Evolutionary conservation across 371 early-diverging fungal genomes (phyloP).

Genomic region (Sanchytrium tribonematis): DNA sequence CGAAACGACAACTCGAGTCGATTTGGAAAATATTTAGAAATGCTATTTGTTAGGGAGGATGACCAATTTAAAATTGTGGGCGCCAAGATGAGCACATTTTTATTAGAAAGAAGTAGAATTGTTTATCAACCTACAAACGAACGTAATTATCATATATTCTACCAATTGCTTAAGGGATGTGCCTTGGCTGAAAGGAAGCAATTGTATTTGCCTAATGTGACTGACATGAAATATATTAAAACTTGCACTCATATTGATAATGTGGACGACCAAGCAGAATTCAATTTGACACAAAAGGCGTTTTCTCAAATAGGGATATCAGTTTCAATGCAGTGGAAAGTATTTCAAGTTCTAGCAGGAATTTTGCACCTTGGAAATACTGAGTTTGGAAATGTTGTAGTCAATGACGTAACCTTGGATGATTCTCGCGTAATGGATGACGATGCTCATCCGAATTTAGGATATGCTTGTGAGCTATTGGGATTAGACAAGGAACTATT

Average conservation of each 20-base stretch:
- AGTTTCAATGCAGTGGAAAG: constrained; percentile 5
- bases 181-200: constrained; percentile 48
- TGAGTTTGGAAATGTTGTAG: constrained; percentile 28
- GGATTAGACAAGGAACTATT: constrained; percentile 41
- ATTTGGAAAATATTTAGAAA: constrained; percentile 95
- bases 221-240: constrained; percentile 48
- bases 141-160: constrained; percentile 97
- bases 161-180: constrained; percentile 71
- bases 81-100: constrained; percentile 81
- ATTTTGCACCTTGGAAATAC: constrained; percentile 76
- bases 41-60: constrained; percentile 19
- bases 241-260: constrained; percentile 53
- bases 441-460: constrained; percentile 19
- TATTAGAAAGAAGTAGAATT: constrained; percentile 90
- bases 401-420: constrained; percentile 15
- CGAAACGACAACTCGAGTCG: constrained; percentile 94
- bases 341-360: constrained; percentile 61
- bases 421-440: constrained; percentile 8
- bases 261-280: constrained; percentile 70
- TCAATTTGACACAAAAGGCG: constrained; percentile 29
- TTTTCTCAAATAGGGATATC: constrained; percentile 7
- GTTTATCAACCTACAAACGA: constrained; percentile 71
- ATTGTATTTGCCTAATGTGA: constrained; percentile 37
- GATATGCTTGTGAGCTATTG: constrained; percentile 32
- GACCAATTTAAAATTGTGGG: constrained; percentile 52